Base-by-base conservation (phyloP, 2,329 filamentous ascomycete species). In the Xylaria sp. region DNA sequence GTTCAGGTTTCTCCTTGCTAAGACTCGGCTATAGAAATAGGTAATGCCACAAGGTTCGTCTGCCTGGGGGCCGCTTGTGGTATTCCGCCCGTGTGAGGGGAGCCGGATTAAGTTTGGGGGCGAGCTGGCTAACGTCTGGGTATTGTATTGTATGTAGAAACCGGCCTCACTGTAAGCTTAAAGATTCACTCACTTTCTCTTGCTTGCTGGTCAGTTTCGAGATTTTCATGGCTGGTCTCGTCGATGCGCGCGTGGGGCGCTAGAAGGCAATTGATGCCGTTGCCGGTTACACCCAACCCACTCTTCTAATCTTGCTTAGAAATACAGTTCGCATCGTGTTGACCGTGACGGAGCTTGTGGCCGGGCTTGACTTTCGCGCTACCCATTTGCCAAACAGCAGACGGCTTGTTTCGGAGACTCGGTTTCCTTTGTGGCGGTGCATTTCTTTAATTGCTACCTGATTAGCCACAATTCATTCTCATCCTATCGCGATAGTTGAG, bases 231-330 rank as follows among this genome's bases (percentile, higher is more conserved):
- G 58, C 65, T 69, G 67, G 72, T 59, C 51, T 56, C 62, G 59
- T 67, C 36, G 49, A 51, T 59, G 57, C 31, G 62, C 58, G 59
- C 62, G 57, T 64, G 65, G 68, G 64, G 66, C 70, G 62, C 70
- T 67, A 71, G 49, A 43, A 43, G 28, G 10, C 64, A 70, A 66
- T 61, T 46, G 52, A 66, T 65, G 69, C 65, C 39, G 55, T 55
- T 68, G 72, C 71, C 74, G 73, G 71, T 69, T 66, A 68, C 72
- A 71, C 46, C 72, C 73, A 70, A 70, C 72, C 64, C 64, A 67
- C 70, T 54, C 48, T 28, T 62, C 36, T 43, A 49, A n/a, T 23
- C 3, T 48, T 76, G 77, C 75, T 78, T 78, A 78, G 75, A 78
- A 78, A 78, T 78, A 71, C 76, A 75, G 62, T 71, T 71, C 15